Evolutionary conservation across 257 asterid species (phyloP), one percentile per base, ranked within the genome.

Genomic region (Mitragyna speciosa): DNA sequence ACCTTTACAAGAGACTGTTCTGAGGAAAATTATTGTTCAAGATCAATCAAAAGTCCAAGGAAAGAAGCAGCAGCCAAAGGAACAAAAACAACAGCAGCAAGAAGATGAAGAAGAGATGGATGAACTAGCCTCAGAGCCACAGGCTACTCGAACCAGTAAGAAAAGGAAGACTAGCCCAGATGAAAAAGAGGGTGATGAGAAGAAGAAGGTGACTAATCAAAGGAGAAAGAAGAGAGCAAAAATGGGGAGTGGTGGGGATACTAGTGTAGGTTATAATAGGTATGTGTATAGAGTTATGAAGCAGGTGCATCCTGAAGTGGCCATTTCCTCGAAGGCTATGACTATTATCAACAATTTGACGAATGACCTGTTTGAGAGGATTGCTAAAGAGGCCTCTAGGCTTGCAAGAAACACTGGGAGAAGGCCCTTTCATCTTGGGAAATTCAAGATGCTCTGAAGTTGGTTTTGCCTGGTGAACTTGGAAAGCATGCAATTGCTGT

Each of bases 241-340:
- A 49, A 61, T 61, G 20, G 87, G 83, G 5, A 91, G 89, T 0
- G 85, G 78, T 12, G 88, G 87, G 26, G 36, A 39, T 3, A 75
- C 70, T 0, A 84, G 84, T 2, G 89, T 51, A 20, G 93, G 88
- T 85, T 93, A 89, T 78, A 89, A 89, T 80, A 91, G 84, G 73
- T 93, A 95, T 12, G 84, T 93, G 72, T 87, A n/a, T 28, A 87
- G 68, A 85, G 97, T 95, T 76, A 72, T 93, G 97, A 95, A 93
- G 80, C 97, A 95, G 76, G 99, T 95, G 72, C 98, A 95, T 19
- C 98, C 98, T 4, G 98, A 91, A 0, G 63, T 89, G 87, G 97
- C 94, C 12, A 90, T 95, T 0, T 89, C 97, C 19, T 85, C 92
- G 0, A 91, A 86, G 81, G 97, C 97, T 1, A 95, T 95, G 97